phyloP scores from a whole-genome alignment of 106 monocot species.

The Dendrobium officinale region DNA sequence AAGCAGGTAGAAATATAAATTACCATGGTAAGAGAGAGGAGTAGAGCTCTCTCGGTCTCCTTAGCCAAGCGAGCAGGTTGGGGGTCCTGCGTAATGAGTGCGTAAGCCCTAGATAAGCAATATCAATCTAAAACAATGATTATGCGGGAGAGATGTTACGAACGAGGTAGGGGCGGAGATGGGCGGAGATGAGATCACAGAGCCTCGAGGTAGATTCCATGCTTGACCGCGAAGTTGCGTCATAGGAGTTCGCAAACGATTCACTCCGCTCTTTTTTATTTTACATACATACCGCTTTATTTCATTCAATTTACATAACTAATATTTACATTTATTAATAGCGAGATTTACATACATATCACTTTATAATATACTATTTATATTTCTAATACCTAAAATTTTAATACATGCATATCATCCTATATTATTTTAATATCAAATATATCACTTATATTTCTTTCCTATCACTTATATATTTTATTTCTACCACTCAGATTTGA shows the following conservation, averaged over 20 bases:
- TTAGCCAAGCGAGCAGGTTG: conserved; percentile 6
- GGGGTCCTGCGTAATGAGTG: conserved; percentile 5
- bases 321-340: too few species aligned
- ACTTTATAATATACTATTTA: too few species aligned
- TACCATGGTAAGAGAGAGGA: conserved; percentile 55
- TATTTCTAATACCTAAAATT: too few species aligned
- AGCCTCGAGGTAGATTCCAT: conserved; percentile 19
- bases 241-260: background rate
- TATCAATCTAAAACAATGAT: background rate
- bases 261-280: too few species aligned
- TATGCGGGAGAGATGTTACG: background rate
- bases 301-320: too few species aligned
- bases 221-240: background rate
- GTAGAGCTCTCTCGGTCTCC: conserved; percentile 45
- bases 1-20: background rate
- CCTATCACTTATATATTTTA: too few species aligned
- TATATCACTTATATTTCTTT: too few species aligned
- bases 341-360: too few species aligned
- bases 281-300: too few species aligned
- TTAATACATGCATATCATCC: too few species aligned
- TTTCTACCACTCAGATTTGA: too few species aligned
- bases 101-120: background rate
- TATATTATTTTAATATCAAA: too few species aligned
- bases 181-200: conserved; percentile 31
- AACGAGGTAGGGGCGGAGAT: conserved; percentile 20